These are phyloP conservation scores for Pseudogymnoascus sp. DNA, from an alignment of 2,329 filamentous ascomycete genomes.

Conservation along the genomic window DNA sequence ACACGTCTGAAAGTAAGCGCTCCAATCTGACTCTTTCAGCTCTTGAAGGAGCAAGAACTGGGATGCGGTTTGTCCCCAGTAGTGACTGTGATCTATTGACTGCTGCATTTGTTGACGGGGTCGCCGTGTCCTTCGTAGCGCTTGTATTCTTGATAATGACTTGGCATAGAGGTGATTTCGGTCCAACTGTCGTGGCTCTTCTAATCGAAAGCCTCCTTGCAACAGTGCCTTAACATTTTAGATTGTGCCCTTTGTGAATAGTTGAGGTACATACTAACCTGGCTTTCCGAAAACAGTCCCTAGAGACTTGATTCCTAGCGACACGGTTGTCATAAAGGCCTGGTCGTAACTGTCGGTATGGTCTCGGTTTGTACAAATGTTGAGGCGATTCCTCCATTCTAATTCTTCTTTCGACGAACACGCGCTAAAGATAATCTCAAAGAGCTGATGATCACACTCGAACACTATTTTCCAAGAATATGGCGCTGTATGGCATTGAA, in stretches of 20 bases:
- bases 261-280: slow-evolving; percentile 34
- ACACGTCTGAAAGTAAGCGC: slow-evolving; percentile 64
- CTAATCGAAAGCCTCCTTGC: slow-evolving; percentile 69
- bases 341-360: slow-evolving; percentile 38
- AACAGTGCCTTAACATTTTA: slow-evolving; percentile 40
- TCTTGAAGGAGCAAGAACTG: slow-evolving; percentile 64
- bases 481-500: slow-evolving; percentile 79
- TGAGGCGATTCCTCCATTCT: slow-evolving; percentile 67
- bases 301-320: slow-evolving; percentile 62
- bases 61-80: slow-evolving; percentile 57
- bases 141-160: slow-evolving; percentile 84
- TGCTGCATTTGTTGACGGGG: slow-evolving; percentile 35
- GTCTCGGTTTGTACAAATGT: slow-evolving; percentile 41
- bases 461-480: slow-evolving; percentile 92
- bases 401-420: slow-evolving; percentile 72
- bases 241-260: not conserved
- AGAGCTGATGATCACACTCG: slow-evolving; percentile 64
- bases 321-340: slow-evolving; percentile 53
- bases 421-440: slow-evolving; percentile 79
- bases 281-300: slow-evolving; percentile 68
- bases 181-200: slow-evolving; percentile 63
- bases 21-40: slow-evolving; percentile 73
- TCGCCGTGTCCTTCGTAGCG: slow-evolving; percentile 48
- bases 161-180: slow-evolving; percentile 59
- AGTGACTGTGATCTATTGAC: slow-evolving; percentile 75